Evolutionary conservation across 2,329 filamentous ascomycete species (phyloP).

Genomic region (Phaeophleospora eucalypticola): DNA sequence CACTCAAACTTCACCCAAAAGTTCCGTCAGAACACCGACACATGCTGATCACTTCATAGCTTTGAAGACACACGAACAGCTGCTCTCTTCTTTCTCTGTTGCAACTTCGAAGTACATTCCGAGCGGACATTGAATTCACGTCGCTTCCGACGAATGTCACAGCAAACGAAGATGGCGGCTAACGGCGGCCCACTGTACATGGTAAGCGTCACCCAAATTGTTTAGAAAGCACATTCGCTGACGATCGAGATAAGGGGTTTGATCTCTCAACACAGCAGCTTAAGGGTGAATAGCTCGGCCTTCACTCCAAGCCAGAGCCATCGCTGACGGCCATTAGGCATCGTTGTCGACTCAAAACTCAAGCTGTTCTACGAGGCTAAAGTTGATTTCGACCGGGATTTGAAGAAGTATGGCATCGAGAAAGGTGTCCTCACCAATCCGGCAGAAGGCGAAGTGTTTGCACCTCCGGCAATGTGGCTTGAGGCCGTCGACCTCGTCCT

Average conservation of each 20-base stretch:
- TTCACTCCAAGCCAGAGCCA: slow-evolving; percentile 40
- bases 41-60: no score
- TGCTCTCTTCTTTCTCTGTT: no score
- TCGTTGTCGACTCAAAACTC: slow-evolving; percentile 79
- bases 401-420: slow-evolving; percentile 62
- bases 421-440: slow-evolving; percentile 87
- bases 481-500: slow-evolving; percentile 88
- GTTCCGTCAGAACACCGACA: neutral
- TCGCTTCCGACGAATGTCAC: no score
- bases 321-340: slow-evolving; percentile 48
- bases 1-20: neutral
- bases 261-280: slow-evolving; percentile 96
- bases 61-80: no score
- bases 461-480: slow-evolving; percentile 90
- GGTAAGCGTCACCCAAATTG: slow-evolving; percentile 4
- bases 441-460: slow-evolving; percentile 81
- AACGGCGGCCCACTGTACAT: slow-evolving; percentile 14
- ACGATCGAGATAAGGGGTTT: slow-evolving; percentile 55
- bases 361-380: slow-evolving; percentile 79
- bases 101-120: no score
- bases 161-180: neutral
- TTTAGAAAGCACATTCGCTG: neutral
- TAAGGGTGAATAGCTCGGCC: slow-evolving; percentile 79
- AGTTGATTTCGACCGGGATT: slow-evolving; percentile 91
- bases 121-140: no score